Percentiles rank a stretch among this genome's conserved stretches.
These are phyloP conservation scores for Xerocomellus dryophilus DNA, from an alignment of 768 basidiomycete genomes.

Conservation along the genomic window DNA sequence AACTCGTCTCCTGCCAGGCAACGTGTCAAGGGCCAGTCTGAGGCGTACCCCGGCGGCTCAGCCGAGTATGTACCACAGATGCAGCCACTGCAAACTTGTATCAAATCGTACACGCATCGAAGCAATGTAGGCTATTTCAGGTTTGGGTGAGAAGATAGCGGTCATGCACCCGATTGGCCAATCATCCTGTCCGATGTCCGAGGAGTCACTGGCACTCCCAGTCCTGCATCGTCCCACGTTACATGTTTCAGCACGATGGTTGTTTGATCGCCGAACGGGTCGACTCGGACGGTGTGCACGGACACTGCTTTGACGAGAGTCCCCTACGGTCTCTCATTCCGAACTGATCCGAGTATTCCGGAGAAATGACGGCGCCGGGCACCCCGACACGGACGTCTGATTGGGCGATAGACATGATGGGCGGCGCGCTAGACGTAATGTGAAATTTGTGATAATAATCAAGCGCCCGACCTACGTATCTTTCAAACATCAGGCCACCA, in stretches of 20 bases:
- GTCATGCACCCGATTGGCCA: conserved; percentile 2
- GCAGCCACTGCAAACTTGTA: neutral
- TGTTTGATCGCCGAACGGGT: neutral
- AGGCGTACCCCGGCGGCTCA: neutral
- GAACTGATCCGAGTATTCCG: neutral
- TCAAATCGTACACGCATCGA: neutral
- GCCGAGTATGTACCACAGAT: neutral
- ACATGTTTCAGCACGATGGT: neutral
- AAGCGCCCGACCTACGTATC: too few species aligned
- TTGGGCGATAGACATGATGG: neutral
- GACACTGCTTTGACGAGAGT: too few species aligned
- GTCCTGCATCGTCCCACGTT: neutral
- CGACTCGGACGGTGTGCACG: too few species aligned
- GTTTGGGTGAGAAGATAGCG: neutral
- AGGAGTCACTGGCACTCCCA: neutral
- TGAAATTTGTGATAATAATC: too few species aligned
- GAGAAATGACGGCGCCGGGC: neutral
- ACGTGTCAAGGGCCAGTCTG: neutral
- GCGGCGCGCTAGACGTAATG: too few species aligned
- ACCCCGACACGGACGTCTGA: neutral
- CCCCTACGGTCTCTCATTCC: too few species aligned
- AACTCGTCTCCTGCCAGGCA: neutral
- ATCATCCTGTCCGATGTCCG: neutral
- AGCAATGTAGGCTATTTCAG: neutral
- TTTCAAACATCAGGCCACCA: too few species aligned